Evolutionary conservation across 2,329 filamentous ascomycete genomes (phyloP).

Genomic region (Lachnellula arida): DNA sequence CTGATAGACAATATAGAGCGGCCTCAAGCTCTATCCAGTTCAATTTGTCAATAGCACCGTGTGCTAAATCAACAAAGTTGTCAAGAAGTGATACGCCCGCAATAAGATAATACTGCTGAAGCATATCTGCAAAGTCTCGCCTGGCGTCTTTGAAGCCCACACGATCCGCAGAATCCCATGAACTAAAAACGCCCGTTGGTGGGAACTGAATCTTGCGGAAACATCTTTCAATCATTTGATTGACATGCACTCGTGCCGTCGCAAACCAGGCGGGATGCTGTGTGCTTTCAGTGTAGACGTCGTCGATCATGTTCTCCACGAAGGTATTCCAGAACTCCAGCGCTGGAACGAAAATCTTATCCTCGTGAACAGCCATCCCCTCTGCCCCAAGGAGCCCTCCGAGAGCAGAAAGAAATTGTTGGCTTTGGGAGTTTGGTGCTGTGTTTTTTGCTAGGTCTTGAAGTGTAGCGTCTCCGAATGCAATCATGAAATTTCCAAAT

Average conservation of each 20-base stretch:
- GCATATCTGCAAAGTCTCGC: conserved; percentile 72
- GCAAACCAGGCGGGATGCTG: conserved; percentile 51
- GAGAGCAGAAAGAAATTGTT: conserved; percentile 53
- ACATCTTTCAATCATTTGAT: conserved; percentile 60
- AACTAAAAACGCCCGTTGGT: conserved; percentile 47
- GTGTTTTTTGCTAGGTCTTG: conserved; percentile 52
- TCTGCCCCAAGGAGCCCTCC: conserved; percentile 60
- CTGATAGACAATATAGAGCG: conserved; percentile 58
- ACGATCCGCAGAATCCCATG: conserved; percentile 67
- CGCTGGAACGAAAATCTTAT: conserved; percentile 66
- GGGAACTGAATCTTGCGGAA: conserved; percentile 64
- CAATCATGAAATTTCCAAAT: conserved; percentile 62
- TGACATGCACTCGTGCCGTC: conserved; percentile 53
- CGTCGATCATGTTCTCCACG: conserved; percentile 63
- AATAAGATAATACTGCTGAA: conserved; percentile 65
- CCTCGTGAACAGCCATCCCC: conserved; percentile 65
- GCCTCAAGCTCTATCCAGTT: conserved; percentile 59
- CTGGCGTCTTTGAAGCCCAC: conserved; percentile 67
- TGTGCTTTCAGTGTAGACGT: conserved; percentile 46
- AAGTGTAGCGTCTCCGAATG: conserved; percentile 63
- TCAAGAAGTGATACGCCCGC: conserved; percentile 52
- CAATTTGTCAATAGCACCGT: conserved; percentile 44
- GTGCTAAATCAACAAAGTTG: conserved; percentile 51
- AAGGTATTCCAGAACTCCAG: conserved; percentile 80
- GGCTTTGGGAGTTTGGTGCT: conserved; percentile 42